phyloP scores from a whole-genome alignment of 768 basidiomycete genomes.

The Auricularia heimuer region DNA sequence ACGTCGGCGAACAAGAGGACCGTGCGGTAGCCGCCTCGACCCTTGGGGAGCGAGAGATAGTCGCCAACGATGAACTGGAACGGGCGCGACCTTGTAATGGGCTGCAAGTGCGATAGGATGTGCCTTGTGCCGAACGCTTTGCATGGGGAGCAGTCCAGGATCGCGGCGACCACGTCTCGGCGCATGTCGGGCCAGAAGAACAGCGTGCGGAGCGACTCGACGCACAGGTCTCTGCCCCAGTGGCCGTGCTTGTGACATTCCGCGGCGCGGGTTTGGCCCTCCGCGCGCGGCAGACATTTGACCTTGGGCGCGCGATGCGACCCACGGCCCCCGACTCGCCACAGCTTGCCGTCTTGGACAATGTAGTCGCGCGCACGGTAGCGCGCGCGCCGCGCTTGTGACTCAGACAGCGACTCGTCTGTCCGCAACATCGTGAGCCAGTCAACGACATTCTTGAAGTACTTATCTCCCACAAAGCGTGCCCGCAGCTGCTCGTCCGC shows the following conservation, averaged over 20 bases:
- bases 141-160: not conserved
- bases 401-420: not conserved
- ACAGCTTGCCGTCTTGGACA: conserved; percentile 11
- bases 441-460: conserved; percentile 13
- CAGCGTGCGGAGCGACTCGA: not conserved
- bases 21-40: conserved; percentile 2
- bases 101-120: conserved; percentile 6
- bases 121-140: conserved; percentile 1
- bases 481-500: not conserved
- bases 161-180: not conserved
- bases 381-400: not conserved
- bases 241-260: conserved; percentile 5
- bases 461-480: conserved; percentile 5
- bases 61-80: conserved; percentile 8
- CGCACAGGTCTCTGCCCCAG: conserved; percentile 3
- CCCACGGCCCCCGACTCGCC: conserved; percentile 12
- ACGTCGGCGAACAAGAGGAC: conserved; percentile 8
- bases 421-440: not conserved
- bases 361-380: not conserved
- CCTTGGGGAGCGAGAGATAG: conserved; percentile 7
- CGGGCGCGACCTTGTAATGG: conserved; percentile 1
- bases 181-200: conserved; percentile 8
- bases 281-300: conserved; percentile 3
- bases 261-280: not conserved
- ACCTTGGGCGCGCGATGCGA: not conserved